phyloP scores from a whole-genome alignment of 768 basidiomycete species.

The Trametes cinnabarina region DNA sequence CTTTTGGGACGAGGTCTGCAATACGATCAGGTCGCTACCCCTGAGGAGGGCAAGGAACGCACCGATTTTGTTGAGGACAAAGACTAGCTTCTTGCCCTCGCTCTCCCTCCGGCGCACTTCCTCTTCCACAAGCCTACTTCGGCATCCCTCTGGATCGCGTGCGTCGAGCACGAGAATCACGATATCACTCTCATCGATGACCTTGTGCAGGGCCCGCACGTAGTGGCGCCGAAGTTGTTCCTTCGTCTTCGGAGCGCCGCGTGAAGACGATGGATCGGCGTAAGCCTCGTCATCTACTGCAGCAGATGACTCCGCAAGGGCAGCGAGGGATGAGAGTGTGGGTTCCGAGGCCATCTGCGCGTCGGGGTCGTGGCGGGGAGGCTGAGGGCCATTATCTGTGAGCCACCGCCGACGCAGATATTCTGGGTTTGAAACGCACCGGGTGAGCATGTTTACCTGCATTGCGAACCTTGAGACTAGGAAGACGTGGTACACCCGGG shows the following conservation, averaged over 20 bases:
- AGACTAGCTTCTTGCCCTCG: conserved; percentile 90
- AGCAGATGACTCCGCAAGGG: conserved; percentile 40
- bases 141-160: conserved; percentile 90
- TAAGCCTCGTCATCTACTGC: conserved; percentile 15
- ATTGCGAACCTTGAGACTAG: conserved; percentile 63
- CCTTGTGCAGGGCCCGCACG: conserved; percentile 80
- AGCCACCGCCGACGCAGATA: not conserved
- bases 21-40: not conserved
- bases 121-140: conserved; percentile 91
- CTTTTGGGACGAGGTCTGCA: conserved; percentile 82
- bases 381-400: conserved; percentile 1
- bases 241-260: conserved; percentile 47
- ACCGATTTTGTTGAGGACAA: conserved; percentile 98
- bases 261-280: conserved; percentile 35
- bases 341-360: conserved; percentile 73
- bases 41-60: conserved; percentile 22
- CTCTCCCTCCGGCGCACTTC: conserved; percentile 82
- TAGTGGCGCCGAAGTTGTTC: conserved; percentile 74
- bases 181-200: conserved; percentile 91
- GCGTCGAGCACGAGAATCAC: conserved; percentile 90
- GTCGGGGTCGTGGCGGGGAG: conserved; percentile 45
- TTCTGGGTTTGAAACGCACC: not conserved
- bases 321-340: conserved; percentile 60
- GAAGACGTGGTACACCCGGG: conserved; percentile 82
- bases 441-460: conserved; percentile 40